phyloP scores from a whole-genome alignment of 768 basidiomycete species.

The Pulveroboletus sp. region DNA sequence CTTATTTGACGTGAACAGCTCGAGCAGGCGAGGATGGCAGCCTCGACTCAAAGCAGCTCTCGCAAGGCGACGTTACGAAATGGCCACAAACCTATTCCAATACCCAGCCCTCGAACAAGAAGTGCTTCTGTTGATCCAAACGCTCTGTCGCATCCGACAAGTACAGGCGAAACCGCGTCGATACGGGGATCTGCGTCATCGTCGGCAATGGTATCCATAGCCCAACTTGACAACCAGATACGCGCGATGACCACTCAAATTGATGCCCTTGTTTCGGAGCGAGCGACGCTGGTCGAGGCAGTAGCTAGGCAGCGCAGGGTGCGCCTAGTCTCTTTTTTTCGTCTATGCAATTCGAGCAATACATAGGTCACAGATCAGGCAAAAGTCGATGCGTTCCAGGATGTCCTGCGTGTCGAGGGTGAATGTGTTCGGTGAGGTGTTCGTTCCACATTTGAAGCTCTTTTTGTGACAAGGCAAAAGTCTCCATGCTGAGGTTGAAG shows the following conservation, averaged over 20 bases:
- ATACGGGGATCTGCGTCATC: constrained; percentile 1
- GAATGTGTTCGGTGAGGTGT: constrained; percentile 36
- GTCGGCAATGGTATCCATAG: constrained; percentile 17
- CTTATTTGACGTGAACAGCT: constrained; percentile 12
- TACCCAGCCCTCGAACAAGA: constrained; percentile 13
- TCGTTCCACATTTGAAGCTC: background rate
- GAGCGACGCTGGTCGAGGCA: constrained; percentile 27
- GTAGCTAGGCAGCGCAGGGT: constrained; percentile 24
- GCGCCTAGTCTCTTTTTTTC: background rate
- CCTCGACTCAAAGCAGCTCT: constrained; percentile 1
- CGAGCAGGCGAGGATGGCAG: constrained; percentile 16
- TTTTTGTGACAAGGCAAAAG: constrained; percentile 16
- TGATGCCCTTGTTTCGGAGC: constrained; percentile 38
- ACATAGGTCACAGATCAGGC: constrained; percentile 15
- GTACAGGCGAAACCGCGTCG: background rate
- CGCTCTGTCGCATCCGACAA: constrained; percentile 6
- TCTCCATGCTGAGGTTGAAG: constrained; percentile 27
- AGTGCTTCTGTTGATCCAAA: constrained; percentile 23
- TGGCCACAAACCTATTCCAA: background rate
- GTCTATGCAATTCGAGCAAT: background rate
- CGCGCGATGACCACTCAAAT: constrained; percentile 32
- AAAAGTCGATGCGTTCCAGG: constrained; percentile 19
- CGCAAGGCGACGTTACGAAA: background rate
- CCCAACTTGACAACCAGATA: constrained; percentile 38
- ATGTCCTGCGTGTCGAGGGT: constrained; percentile 28